Evolutionary conservation across 2,329 filamentous ascomycete species (phyloP), one percentile per base, ranked within the genome.

Genomic region (Colletotrichum eleusines): DNA sequence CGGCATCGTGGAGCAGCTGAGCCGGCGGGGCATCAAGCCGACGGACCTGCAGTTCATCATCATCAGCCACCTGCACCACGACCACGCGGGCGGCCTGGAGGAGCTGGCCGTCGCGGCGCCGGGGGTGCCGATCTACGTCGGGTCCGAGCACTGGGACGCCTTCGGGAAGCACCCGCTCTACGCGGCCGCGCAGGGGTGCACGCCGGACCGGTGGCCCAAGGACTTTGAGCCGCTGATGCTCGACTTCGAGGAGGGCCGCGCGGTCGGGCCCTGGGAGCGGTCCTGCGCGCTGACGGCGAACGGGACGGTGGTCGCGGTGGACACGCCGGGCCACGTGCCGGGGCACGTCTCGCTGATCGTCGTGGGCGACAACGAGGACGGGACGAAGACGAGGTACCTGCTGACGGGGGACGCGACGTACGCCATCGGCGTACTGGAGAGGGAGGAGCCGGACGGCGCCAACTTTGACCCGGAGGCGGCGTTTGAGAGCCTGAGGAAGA

Each of bases 271-370:
- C 0, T 81, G 77, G 74, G 72, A 68, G 26, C 60, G 75, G 26
- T 76, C 74, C 6, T 76, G 74, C 64, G 75, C 74, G 11, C 64
- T 81, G 11, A 80, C 79, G 8, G 57, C 57, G 2, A 76, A 80
- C 74, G 78, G 76, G 0, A 75, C 62, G 12, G 72, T 81, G 23
- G 73, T 76, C 0, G 76, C 75, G 7, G 77, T 81, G 1, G 76
- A 78, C 54, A 81, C 79, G 6, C 77, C 79, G 14, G 79, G 79
- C 8, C 79, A 81, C 65, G 77, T 80, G 5, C 76, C 76, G 1
- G 79, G 79, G 0, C 79, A 81, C 64, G 71, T 80, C 12, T 76
- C 76, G 7, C 28, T 81, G 48, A 66, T 80, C 18, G 64, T 71
- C 0, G 38, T 51, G 14, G 69, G 58, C 5, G 69, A 69, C 16